Evolutionary conservation across 352 stramenopile species (phyloP), one percentile per base, ranked within the genome.

Genomic region (Globisporangium rhizosaccharum): DNA sequence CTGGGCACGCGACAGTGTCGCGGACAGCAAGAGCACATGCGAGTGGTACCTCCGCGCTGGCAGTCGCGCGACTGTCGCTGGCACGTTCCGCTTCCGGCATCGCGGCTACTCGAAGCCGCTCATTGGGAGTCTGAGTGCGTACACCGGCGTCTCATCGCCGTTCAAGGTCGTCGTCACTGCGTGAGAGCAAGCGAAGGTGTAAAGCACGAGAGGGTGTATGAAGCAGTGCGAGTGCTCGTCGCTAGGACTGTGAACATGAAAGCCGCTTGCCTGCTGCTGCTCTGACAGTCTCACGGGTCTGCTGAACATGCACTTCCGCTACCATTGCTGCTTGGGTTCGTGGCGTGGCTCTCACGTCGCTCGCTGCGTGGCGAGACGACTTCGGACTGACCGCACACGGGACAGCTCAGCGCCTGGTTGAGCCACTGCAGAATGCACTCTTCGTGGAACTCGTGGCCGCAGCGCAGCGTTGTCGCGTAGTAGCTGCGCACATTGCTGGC

Each of bases 21-120:
- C 50, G 23, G 65, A 80, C 48, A 83, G 72, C 56, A 77, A 74
- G 51, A 76, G 66, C 50, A 74, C 60, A 48, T 82, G 73, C 58
- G 65, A 73, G 56, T 83, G 74, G 74, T 71, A 56, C 56, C 72
- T 83, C 23, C 73, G 76, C 5, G 11, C 46, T 4, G 69, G 70
- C 9, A 60, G 53, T 41, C 51, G 60, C 17, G 72, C 71, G 12
- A 78, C 71, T 23, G 49, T 72, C 0, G 44, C 71, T 1, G 76
- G 73, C 6, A 68, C 37, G 1, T 86, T 82, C 42, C 73, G 76
- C 33, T 70, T 86, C 49, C 57, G 73, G 6, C 73, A 82, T 50
- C 76, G 70, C 26, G 76, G 76, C 0, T 76, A 64, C 61, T 73
- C 62, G 17, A 83, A 83, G 49, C 66, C 51, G 25, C 54, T 75